These are phyloP conservation scores for Ophiocordyceps robertsii DNA, from an alignment of 2,329 filamentous ascomycete species.

Conservation along the genomic window DNA sequence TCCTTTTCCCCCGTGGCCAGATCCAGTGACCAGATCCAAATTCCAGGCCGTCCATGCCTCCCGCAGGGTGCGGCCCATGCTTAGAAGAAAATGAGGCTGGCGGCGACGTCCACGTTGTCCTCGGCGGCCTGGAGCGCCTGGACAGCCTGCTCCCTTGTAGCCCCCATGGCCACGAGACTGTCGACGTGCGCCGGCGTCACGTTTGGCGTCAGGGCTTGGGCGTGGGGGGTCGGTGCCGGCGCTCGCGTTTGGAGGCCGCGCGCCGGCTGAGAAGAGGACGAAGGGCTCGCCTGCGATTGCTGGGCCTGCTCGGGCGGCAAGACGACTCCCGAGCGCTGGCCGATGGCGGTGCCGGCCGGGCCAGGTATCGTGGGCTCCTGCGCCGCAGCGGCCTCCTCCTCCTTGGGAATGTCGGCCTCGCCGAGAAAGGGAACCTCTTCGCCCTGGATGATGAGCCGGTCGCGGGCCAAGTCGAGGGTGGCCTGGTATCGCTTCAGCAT, in stretches of 20 bases:
- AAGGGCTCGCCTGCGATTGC: conserved; percentile 5
- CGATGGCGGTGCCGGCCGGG: conserved; percentile 79
- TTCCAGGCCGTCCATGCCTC: not conserved
- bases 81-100: conserved; percentile 8
- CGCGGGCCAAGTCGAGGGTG: conserved; percentile 73
- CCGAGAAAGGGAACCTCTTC: conserved; percentile 82
- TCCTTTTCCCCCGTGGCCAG: not conserved
- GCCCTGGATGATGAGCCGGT: conserved; percentile 76
- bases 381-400: conserved; percentile 58
- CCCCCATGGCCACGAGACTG: conserved; percentile 65
- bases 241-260: conserved; percentile 12
- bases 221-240: conserved; percentile 9
- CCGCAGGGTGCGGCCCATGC: not conserved
- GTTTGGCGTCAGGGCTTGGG: conserved; percentile 12
- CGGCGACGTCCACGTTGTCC: conserved; percentile 63
- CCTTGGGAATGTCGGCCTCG: conserved; percentile 88
- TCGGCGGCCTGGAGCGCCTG: conserved; percentile 69
- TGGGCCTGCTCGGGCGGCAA: conserved; percentile 15
- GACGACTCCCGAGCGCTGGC: conserved; percentile 68
- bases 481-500: conserved; percentile 97
- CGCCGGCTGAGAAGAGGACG: conserved; percentile 10
- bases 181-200: conserved; percentile 56
- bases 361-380: conserved; percentile 77
- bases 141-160: conserved; percentile 61
- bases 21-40: not conserved